Base-by-base conservation (phyloP, 805 yeast species). In the Metschnikowia shivogae region DNA sequence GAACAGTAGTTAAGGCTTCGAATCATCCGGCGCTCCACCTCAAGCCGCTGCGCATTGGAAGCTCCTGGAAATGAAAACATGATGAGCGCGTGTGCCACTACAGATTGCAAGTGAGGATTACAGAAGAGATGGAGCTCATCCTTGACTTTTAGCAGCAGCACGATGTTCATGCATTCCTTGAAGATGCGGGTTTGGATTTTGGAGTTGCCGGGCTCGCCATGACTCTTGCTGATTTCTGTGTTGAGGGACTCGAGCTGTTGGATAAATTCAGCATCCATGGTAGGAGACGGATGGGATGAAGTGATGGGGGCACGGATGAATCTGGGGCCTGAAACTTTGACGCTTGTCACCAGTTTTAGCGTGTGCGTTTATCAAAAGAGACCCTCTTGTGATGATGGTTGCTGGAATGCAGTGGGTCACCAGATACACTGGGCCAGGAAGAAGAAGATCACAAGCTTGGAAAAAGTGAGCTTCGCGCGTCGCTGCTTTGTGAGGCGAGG, bases 61-160 rank as follows among this genome's bases (percentile, higher is more conserved):
- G 46, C 43, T 3, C 53, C 53, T 3, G 73, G 72, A 54, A 83
- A 81, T 3, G 89, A 81, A 57, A 82, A 82, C 47, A 81, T 64
- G 12, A 84, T 76, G 43, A 84, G 60, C 8, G 76, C 65, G 56
- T 82, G 82, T 11, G 74, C 69, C 8, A 84, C 68, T 17, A 80
- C 68, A 2, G 78, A 75, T 34, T 64, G 66, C 47, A 76, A 64
- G 27, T 60, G 60, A 7, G 66, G 65, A 54, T 81, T 77, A 61
- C 89, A 83, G 58, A 81, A 84, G 54, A 78, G 62, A 51, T 84
- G 86, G 36, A 60, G 44, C 36, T 43, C 54, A 17, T 43, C 41
- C 13, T 31, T 44, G 6, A 47, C 35, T 8, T 40, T 46, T 17
- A 37, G 48, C 56, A 50, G 58, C 47, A 45, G 47, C 14, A 54